Evolutionary conservation across 176 grass and related monocot species (phyloP).

Genomic region (Oryza rufipogon): DNA sequence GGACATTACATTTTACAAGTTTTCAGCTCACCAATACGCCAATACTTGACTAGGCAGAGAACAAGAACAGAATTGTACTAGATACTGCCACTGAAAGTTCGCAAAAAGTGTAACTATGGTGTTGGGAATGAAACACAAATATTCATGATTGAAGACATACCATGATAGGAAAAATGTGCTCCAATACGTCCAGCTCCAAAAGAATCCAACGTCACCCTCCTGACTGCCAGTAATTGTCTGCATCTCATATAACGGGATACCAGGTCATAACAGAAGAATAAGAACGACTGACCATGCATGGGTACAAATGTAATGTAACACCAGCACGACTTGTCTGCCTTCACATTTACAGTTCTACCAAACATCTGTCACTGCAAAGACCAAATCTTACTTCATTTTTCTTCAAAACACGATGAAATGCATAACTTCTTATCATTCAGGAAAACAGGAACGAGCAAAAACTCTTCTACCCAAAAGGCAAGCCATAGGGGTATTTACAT

Average conservation of each 20-base stretch:
- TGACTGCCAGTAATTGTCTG: slow-evolving; percentile 75
- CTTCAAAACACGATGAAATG: neutral
- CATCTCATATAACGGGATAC: slow-evolving; percentile 8
- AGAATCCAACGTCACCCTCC: slow-evolving; percentile 77
- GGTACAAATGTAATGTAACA: slow-evolving; percentile 2
- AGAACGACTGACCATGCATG: neutral
- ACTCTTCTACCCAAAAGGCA: slow-evolving; percentile 16
- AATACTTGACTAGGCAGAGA: neutral
- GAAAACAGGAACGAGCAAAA: neutral
- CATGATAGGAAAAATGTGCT: slow-evolving; percentile 93
- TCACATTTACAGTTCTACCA: neutral
- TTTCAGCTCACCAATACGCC: slow-evolving; percentile 29
- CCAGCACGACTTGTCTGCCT: neutral
- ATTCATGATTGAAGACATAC: slow-evolving; percentile 38
- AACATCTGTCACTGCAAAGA: neutral
- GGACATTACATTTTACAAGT: slow-evolving; percentile 19
- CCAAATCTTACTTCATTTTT: neutral
- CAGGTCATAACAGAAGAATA: neutral
- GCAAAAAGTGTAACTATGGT: neutral
- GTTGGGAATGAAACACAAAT: neutral
- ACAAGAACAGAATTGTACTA: neutral
- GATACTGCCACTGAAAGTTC: neutral
- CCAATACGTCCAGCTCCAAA: slow-evolving; percentile 98
- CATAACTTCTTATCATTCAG: neutral
- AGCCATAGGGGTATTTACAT: slow-evolving; percentile 10